Base-by-base conservation (phyloP, 1,284 basidiomycete genomes). In the Ustilago lituana region DNA sequence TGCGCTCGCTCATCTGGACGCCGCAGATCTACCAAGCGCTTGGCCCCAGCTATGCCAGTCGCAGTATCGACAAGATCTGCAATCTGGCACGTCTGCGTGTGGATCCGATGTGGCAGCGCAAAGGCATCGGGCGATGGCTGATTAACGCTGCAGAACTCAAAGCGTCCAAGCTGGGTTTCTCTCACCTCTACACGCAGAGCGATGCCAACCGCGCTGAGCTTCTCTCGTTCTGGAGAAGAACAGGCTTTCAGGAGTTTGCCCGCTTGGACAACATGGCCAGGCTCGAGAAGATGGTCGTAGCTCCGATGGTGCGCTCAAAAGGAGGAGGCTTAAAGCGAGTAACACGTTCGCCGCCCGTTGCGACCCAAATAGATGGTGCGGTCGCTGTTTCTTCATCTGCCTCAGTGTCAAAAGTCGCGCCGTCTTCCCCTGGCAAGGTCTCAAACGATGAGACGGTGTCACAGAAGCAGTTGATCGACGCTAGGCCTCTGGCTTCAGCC, bases 1-100 rank as follows among this genome's bases (percentile, higher is more conserved):
- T 71, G 26, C 68, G 63, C 33, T 71, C 68, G 19, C 47, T 71
- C 19, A 71, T 71, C 27, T 71, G 68, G 68, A 66, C 63, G 22
- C 68, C 68, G 6, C 51, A 65, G 33, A 55, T 71, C 54, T 71
- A 66, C 37, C 68, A 71, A 36, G 46, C 68, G 3, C 31, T 71
- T 7, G 68, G 68, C 19, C 45, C 41, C 4, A 58, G 59, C 55
- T 71, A 71, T 36, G 58, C 68, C 8, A 66, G 44, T 35, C 63
- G 63, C 36, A 71, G 68, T 40, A 71, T 71, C 37, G 68, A 71
- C 44, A 55, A 46, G 41, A 61, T 71, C 38, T 58, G 58, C 54
- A 59, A 64, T 37, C 49, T 71, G 5, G 33, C 50, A 19, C 58
- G 47, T 27, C 29, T 71, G 19, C 59, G 51, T 15, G 59, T 71